Conservation (phyloP, 1,284 basidiomycete genomes). For the Chalciporus sp. region DNA sequence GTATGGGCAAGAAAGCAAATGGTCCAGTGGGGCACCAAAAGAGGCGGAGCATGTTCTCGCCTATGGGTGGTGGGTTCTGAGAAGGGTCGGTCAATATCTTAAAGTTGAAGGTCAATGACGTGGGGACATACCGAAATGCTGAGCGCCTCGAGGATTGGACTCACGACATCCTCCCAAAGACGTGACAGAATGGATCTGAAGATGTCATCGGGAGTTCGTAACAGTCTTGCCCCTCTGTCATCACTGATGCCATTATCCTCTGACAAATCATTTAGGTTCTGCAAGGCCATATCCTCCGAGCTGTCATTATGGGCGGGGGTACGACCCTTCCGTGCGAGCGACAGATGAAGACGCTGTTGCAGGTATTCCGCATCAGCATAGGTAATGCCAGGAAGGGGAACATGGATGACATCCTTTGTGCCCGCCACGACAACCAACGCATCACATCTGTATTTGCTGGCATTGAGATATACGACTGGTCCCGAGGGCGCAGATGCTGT, state of each 20-base stretch:
- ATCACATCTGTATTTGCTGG: slow-evolving; percentile 6
- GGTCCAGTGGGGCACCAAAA: slow-evolving; percentile 19
- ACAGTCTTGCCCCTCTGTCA: background rate
- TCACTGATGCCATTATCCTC: background rate
- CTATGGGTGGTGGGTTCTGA: background rate
- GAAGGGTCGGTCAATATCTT: background rate
- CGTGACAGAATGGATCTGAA: background rate
- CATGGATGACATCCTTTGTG: background rate
- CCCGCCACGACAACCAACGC: slow-evolving; percentile 5
- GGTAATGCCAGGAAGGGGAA: slow-evolving; percentile 8
- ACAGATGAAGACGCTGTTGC: background rate
- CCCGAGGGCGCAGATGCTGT: background rate
- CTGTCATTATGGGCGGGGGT: background rate
- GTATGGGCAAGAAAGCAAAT: slow-evolving; percentile 14
- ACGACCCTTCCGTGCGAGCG: background rate
- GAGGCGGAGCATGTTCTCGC: slow-evolving; percentile 3
- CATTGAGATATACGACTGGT: slow-evolving; percentile 8
- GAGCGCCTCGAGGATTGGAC: slow-evolving; percentile 10
- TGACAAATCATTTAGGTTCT: background rate
- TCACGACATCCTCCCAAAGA: slow-evolving; percentile 11
- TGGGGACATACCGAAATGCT: background rate
- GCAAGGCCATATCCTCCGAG: too few species aligned
- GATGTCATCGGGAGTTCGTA: background rate
- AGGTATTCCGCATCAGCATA: background rate
- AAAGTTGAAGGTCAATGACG: background rate